These are phyloP conservation scores for Phytophthora constricta DNA, from an alignment of 352 stramenopile species.

Conservation along the genomic window DNA sequence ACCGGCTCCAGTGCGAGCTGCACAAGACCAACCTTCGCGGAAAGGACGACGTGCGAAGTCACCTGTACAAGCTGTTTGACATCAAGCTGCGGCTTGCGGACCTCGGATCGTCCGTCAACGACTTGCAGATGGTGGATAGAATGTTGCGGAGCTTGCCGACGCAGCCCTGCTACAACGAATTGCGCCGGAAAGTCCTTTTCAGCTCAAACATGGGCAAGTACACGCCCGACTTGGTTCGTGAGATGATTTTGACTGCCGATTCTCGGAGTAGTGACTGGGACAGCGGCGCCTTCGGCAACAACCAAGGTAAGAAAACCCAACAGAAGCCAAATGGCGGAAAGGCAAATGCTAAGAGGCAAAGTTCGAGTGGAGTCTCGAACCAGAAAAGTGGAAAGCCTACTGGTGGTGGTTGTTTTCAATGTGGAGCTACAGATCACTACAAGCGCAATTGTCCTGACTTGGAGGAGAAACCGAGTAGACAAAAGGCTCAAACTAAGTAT, in stretches of 20 bases:
- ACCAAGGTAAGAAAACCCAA: neutral
- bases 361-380: no score
- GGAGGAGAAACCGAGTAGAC: neutral
- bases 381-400: neutral
- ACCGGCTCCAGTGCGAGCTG: no score
- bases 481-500: neutral
- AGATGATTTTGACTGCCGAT: slow-evolving; percentile 15
- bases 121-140: slow-evolving; percentile 13
- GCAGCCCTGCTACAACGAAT: slow-evolving; percentile 7
- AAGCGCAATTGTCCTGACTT: neutral
- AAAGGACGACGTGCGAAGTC: no score
- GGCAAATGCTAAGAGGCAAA: no score
- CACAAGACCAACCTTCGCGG: no score
- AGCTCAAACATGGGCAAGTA: slow-evolving; percentile 19
- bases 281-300: slow-evolving; percentile 7
- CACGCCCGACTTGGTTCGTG: slow-evolving; percentile 15
- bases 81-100: no score
- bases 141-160: slow-evolving; percentile 8
- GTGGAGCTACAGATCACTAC: neutral
- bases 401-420: neutral
- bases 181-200: slow-evolving; percentile 14
- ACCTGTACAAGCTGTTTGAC: no score
- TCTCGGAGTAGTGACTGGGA: slow-evolving; percentile 10
- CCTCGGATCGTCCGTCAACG: no score
- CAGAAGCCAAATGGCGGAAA: neutral